Conservation (phyloP, 2,329 filamentous ascomycete genomes). For the Sporothrix dimorphospora region DNA sequence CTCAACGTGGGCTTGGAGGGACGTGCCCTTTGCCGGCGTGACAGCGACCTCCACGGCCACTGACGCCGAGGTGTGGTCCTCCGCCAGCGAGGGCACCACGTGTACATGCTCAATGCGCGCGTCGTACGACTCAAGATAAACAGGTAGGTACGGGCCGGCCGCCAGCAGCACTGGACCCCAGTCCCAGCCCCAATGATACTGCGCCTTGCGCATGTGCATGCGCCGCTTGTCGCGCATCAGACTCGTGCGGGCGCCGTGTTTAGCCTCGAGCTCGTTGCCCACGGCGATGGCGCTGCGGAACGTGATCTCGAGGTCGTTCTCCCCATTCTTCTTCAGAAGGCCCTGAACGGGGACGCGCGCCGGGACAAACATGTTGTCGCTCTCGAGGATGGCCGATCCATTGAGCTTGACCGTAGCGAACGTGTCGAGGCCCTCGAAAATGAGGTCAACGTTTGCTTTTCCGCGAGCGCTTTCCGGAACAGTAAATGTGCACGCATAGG, state of each 20-base stretch:
- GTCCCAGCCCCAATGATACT: slow-evolving; percentile 78
- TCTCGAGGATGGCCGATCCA: slow-evolving; percentile 66
- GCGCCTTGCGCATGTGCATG: slow-evolving; percentile 63
- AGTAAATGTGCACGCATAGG: slow-evolving; percentile 66
- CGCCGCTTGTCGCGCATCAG: slow-evolving; percentile 68
- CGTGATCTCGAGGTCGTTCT: slow-evolving; percentile 67
- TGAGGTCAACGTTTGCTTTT: slow-evolving; percentile 46
- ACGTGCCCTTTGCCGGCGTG: slow-evolving; percentile 39
- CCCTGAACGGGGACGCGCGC: slow-evolving; percentile 66
- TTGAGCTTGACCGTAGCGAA: slow-evolving; percentile 75
- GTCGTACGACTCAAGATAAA: slow-evolving; percentile 71
- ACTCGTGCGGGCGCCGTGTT: slow-evolving; percentile 56
- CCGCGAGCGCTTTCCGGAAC: slow-evolving; percentile 40
- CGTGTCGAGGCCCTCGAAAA: slow-evolving; percentile 79
- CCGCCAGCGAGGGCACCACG: slow-evolving; percentile 52
- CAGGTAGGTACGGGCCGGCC: slow-evolving; percentile 72
- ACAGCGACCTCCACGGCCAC: slow-evolving; percentile 35
- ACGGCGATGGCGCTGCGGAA: slow-evolving; percentile 48
- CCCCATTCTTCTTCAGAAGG: slow-evolving; percentile 47
- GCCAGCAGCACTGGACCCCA: slow-evolving; percentile 71
- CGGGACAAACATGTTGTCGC: slow-evolving; percentile 79
- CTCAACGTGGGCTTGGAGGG: neutral
- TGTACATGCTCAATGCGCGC: slow-evolving; percentile 58
- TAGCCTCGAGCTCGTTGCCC: slow-evolving; percentile 64
- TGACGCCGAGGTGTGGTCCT: neutral